Evolutionary conservation across 192 early-diverging fungal species (phyloP).

Genomic region (Coemansia sp.): DNA sequence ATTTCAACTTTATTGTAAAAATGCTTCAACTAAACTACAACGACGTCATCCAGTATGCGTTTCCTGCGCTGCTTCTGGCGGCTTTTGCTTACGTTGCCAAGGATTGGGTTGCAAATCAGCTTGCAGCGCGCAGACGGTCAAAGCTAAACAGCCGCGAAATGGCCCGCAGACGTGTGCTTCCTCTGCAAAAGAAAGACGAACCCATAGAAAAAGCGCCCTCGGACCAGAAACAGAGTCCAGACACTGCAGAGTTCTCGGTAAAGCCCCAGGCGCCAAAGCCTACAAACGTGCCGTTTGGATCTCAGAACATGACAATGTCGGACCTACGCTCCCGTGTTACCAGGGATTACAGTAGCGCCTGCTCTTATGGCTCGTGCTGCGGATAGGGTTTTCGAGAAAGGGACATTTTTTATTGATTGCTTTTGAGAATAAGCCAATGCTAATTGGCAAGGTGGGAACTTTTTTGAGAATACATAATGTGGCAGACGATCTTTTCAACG

Average conservation of each 20-base stretch:
- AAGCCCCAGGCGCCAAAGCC: constrained; percentile 14
- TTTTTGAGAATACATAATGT: constrained; percentile 17
- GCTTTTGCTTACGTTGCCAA: constrained; percentile 14
- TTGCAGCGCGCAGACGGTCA: constrained; percentile 1
- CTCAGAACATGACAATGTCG: constrained; percentile 26
- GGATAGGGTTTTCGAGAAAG: constrained; percentile 14
- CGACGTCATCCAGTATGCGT: constrained; percentile 17
- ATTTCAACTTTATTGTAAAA: background rate
- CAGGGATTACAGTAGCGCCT: constrained; percentile 11
- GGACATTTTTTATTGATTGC: background rate
- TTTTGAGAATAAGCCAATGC: constrained; percentile 4
- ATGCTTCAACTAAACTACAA: constrained; percentile 14
- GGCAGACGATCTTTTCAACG: constrained; percentile 31
- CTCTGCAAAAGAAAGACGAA: background rate
- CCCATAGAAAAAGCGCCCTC: background rate
- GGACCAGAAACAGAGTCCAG: background rate
- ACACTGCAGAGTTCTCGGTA: background rate
- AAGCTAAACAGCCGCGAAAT: background rate
- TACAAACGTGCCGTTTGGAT: constrained; percentile 26
- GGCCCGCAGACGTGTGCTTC: background rate
- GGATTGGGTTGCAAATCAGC: constrained; percentile 2
- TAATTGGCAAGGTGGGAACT: background rate
- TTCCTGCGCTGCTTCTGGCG: constrained; percentile 26
- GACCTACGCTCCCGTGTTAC: constrained; percentile 27
- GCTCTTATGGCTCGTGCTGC: constrained; percentile 30